Evolutionary conservation across 306 rosid species (phyloP).

Genomic region (Cotoneaster glaucophyllus): DNA sequence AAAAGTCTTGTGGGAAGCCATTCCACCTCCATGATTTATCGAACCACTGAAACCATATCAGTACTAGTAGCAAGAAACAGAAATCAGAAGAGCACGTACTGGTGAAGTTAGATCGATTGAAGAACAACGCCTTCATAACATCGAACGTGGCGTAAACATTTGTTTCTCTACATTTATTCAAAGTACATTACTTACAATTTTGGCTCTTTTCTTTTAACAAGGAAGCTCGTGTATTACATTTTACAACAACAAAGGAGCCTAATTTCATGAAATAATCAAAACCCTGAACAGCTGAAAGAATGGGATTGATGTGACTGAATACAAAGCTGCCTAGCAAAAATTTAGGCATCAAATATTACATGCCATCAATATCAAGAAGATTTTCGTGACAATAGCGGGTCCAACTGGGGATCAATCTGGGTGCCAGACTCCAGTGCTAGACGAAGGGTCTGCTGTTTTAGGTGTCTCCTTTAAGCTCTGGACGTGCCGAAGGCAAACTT

Average conservation of each 20-base stretch:
- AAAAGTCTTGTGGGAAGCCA: background rate
- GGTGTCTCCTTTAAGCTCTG: slow-evolving; percentile 40
- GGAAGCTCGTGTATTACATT: background rate
- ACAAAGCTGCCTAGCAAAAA: slow-evolving; percentile 12
- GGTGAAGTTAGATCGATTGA: background rate
- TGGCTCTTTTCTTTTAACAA: background rate
- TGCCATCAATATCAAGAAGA: slow-evolving; percentile 13
- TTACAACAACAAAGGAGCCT: slow-evolving; percentile 7
- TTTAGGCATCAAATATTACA: background rate
- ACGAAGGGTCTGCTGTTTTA: slow-evolving; percentile 11
- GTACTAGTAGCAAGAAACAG: background rate
- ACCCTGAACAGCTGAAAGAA: background rate
- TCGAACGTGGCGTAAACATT: background rate
- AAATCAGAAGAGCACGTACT: background rate
- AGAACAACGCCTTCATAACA: background rate
- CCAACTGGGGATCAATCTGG: slow-evolving; percentile 42
- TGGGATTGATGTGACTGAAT: slow-evolving; percentile 3
- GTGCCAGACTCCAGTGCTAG: slow-evolving; percentile 56
- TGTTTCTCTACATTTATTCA: background rate
- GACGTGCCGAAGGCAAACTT: slow-evolving; percentile 89
- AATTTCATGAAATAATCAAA: slow-evolving; percentile 1
- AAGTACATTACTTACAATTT: background rate
- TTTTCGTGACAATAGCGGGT: slow-evolving; percentile 63
- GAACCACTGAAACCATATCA: background rate
- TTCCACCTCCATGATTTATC: background rate